Evolutionary conservation across 371 early-diverging fungal species (phyloP).

Genomic region (Batrachochytrium dendrobatidis): DNA sequence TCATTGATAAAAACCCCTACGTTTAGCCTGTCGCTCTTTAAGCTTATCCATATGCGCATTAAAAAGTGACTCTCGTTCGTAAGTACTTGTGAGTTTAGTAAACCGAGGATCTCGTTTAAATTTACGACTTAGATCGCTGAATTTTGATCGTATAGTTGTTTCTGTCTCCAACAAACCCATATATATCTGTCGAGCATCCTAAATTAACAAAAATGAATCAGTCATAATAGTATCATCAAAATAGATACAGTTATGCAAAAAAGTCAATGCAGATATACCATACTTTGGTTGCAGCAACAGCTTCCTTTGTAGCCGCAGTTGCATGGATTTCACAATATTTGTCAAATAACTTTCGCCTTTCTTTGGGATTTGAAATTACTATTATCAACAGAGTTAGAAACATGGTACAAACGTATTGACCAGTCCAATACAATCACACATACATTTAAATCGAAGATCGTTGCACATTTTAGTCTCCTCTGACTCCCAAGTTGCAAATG

Average conservation of each 20-base stretch:
- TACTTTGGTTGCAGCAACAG: conserved; percentile 19
- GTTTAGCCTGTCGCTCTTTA: conserved; percentile 21
- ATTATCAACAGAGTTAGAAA: conserved; percentile 12
- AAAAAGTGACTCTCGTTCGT: conserved; percentile 48
- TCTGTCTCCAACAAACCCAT: conserved; percentile 40
- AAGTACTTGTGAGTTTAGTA: conserved; percentile 33
- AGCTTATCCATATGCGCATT: conserved; percentile 44
- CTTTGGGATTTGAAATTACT: conserved; percentile 34
- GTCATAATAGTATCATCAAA: too few relatives aligned
- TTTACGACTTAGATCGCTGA: conserved; percentile 60
- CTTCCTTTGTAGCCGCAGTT: conserved; percentile 12
- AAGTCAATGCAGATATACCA: too few relatives aligned
- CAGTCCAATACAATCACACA: conserved; percentile 4
- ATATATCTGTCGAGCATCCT: conserved; percentile 43
- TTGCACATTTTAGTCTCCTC: conserved; percentile 52
- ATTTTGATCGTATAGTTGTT: conserved; percentile 43
- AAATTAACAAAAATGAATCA: background rate
- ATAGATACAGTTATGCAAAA: too few relatives aligned
- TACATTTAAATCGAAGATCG: conserved; percentile 51
- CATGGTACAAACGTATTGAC: conserved; percentile 8
- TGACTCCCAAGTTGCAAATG: conserved; percentile 65
- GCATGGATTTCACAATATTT: conserved; percentile 55
- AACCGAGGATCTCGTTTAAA: conserved; percentile 52
- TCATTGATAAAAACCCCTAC: too few relatives aligned
- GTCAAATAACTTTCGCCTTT: conserved; percentile 56